Conservation (phyloP, 78 protist genomes). For the Emiliania huxleyi region DNA sequence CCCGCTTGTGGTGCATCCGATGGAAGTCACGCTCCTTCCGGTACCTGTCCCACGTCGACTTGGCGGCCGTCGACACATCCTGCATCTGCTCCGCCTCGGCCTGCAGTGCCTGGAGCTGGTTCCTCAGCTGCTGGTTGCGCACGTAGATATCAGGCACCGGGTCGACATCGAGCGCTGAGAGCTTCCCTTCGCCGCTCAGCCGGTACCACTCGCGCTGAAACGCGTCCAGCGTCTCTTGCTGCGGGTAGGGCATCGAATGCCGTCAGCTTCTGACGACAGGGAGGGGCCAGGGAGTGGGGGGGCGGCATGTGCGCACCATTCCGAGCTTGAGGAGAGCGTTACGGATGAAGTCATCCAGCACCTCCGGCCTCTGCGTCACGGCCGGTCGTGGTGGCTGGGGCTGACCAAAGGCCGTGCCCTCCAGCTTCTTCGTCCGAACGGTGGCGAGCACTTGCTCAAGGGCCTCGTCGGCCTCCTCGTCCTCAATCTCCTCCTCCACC, state of each 20-base stretch:
- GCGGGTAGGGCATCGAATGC: no score
- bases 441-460: not conserved
- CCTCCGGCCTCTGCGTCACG: constrained; percentile 46
- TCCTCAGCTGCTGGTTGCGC: constrained; percentile 55
- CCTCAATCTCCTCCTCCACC: not conserved
- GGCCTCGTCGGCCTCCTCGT: not conserved
- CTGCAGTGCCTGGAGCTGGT: not conserved
- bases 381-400: not conserved
- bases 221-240: not conserved
- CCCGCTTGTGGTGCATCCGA: constrained; percentile 73
- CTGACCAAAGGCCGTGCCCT: not conserved
- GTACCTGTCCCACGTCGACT: constrained; percentile 64
- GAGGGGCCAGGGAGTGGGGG: not conserved
- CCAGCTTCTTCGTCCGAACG: not conserved
- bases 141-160: constrained; percentile 72
- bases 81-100: constrained; percentile 43
- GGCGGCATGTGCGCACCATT: no score
- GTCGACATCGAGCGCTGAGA: constrained; percentile 32
- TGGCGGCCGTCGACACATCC: constrained; percentile 51
- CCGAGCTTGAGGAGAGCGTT: constrained; percentile 64
- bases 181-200: constrained; percentile 23
- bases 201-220: constrained; percentile 78
- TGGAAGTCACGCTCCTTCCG: constrained; percentile 80
- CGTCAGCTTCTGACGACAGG: no score
- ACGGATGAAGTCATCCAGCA: constrained; percentile 79